Evolutionary conservation across 306 rosid genomes (phyloP).

Genomic region (Cicer judaicum): DNA sequence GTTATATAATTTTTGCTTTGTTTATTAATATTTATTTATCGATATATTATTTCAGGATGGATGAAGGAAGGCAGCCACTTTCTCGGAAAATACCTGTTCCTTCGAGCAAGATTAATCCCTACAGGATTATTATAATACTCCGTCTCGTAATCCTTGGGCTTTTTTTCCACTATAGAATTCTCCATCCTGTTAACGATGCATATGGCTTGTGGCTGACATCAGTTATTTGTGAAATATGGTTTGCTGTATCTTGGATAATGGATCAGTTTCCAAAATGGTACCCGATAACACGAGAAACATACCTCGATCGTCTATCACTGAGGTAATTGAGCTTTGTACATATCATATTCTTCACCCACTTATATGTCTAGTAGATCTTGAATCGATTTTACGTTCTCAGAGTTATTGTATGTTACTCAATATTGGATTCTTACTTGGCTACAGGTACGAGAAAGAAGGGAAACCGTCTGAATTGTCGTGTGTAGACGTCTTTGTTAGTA

Average conservation of each 20-base stretch:
- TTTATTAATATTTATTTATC: conserved; percentile 20
- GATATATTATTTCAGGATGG: conserved; percentile 75
- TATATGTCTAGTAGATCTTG: background rate
- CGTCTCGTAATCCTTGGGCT: conserved; percentile 84
- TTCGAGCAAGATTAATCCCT: conserved; percentile 97
- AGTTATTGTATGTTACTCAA: conserved; percentile 28
- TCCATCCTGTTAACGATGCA: conserved; percentile 92
- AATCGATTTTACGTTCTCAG: conserved; percentile 15
- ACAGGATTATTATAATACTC: conserved; percentile 80
- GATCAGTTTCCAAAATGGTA: conserved; percentile 98
- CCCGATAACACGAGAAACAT: conserved; percentile 92
- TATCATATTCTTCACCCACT: too few species aligned
- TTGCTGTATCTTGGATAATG: conserved; percentile 93
- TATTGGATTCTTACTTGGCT: conserved; percentile 38
- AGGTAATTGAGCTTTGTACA: conserved; percentile 56
- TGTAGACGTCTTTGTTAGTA: conserved; percentile 90
- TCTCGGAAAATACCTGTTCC: conserved; percentile 84
- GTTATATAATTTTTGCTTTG: background rate
- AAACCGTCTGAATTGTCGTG: conserved; percentile 78
- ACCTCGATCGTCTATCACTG: conserved; percentile 87
- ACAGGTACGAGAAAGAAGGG: conserved; percentile 98
- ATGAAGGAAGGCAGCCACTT: conserved; percentile 96
- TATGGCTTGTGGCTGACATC: conserved; percentile 97
- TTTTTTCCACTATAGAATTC: conserved; percentile 91
- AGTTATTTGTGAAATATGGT: conserved; percentile 98